Conservation (phyloP, 805 yeast genomes). For the Candida krabiensis region DNA sequence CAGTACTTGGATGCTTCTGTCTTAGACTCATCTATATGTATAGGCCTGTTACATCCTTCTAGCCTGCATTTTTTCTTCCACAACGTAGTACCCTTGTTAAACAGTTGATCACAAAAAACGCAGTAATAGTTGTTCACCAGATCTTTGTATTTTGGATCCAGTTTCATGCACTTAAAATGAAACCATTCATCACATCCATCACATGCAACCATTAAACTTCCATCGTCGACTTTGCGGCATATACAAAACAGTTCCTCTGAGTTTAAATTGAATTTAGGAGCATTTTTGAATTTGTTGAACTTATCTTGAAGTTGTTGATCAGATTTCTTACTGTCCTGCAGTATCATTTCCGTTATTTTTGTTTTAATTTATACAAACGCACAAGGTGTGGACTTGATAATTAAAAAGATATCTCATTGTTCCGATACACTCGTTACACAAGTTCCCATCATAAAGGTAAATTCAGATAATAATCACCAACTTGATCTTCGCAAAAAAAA, state of each 20-base stretch:
- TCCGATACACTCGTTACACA: no score
- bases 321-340: conserved; percentile 1
- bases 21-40: conserved; percentile 27
- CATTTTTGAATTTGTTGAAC: conserved; percentile 28
- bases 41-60: conserved; percentile 55
- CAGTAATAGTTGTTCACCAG: conserved; percentile 70
- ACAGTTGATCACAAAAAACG: conserved; percentile 59
- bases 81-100: conserved; percentile 49
- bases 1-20: conserved; percentile 66
- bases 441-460: no score
- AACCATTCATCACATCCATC: conserved; percentile 97
- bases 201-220: conserved; percentile 88
- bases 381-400: no score
- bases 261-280: conserved; percentile 43
- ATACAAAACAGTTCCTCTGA: conserved; percentile 72
- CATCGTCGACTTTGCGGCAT: conserved; percentile 76
- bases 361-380: background rate
- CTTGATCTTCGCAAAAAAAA: no score
- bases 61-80: conserved; percentile 82
- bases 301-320: conserved; percentile 25
- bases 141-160: conserved; percentile 49
- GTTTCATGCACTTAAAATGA: conserved; percentile 75
- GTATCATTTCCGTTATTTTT: background rate
- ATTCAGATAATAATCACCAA: no score
- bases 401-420: no score